A percentile compares a stretch with the other conserved stretches of the same genome.
These are phyloP conservation scores for Boletales sp. DNA, from an alignment of 768 basidiomycete species.

Conservation along the genomic window DNA sequence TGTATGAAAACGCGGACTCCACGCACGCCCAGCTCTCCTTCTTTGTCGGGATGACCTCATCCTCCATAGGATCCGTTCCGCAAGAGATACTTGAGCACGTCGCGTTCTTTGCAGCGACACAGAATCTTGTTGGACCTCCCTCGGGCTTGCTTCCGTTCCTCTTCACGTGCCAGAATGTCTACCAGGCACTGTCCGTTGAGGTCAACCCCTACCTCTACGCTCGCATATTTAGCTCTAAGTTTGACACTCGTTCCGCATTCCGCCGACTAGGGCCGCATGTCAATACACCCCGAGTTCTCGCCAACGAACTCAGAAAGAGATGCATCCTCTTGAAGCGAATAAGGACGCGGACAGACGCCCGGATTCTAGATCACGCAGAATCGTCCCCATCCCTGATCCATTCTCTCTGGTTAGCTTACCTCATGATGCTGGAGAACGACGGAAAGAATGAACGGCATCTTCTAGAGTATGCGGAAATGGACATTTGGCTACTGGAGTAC, in stretches of 20 bases:
- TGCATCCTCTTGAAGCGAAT: slow-evolving; percentile 57
- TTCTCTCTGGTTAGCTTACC: slow-evolving; percentile 64
- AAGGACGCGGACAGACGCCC: slow-evolving; percentile 33
- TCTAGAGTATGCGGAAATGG: slow-evolving; percentile 61
- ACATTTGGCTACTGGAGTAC: slow-evolving; percentile 61
- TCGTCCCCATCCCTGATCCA: slow-evolving; percentile 23
- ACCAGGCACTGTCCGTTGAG: slow-evolving; percentile 47
- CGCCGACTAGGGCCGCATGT: slow-evolving; percentile 46
- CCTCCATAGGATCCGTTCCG: slow-evolving; percentile 46
- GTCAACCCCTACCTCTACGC: slow-evolving; percentile 71
- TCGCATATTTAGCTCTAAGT: slow-evolving; percentile 62
- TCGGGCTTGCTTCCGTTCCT: slow-evolving; percentile 55
- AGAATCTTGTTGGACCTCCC: slow-evolving; percentile 56
- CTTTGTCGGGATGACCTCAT: slow-evolving; percentile 10
- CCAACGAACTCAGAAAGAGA: slow-evolving; percentile 63
- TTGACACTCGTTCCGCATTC: slow-evolving; percentile 52
- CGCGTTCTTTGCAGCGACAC: slow-evolving; percentile 59
- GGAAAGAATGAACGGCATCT: slow-evolving; percentile 69
- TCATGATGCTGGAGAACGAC: slow-evolving; percentile 81
- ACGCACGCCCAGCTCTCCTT: neutral
- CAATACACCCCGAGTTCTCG: slow-evolving; percentile 42
- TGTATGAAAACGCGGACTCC: neutral
- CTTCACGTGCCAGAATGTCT: slow-evolving; percentile 42
- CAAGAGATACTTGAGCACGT: slow-evolving; percentile 79
- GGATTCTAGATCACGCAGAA: slow-evolving; percentile 15